Percentiles rank a stretch among this genome's conserved stretches.
Evolutionary conservation across 208 protist genomes (phyloP).

Genomic region (Lotmaria passim): DNA sequence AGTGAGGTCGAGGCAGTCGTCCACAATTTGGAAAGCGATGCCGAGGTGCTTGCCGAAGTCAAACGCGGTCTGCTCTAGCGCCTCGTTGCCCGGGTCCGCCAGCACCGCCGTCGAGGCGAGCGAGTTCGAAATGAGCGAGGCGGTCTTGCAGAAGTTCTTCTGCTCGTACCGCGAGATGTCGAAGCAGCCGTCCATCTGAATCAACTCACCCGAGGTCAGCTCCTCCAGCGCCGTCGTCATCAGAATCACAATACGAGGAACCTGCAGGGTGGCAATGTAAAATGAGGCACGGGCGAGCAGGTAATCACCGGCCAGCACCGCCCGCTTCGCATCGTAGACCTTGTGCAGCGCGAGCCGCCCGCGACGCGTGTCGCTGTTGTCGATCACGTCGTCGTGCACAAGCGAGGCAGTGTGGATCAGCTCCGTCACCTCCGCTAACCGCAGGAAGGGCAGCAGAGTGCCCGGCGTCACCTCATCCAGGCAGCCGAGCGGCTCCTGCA

Average conservation of each 20-base stretch:
- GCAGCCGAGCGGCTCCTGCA: slow-evolving; percentile 42
- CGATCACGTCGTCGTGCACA: slow-evolving; percentile 97
- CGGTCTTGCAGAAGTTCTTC: slow-evolving; percentile 96
- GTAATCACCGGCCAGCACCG: slow-evolving; percentile 94
- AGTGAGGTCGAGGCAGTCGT: slow-evolving; percentile 95
- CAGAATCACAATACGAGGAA: slow-evolving; percentile 89
- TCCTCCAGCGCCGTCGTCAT: slow-evolving; percentile 93
- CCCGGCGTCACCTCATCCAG: slow-evolving; percentile 68
- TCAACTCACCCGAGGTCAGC: slow-evolving; percentile 93
- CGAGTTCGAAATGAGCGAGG: slow-evolving; percentile 93
- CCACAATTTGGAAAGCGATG: slow-evolving; percentile 95
- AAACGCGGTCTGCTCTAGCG: slow-evolving; percentile 54
- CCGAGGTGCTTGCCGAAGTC: slow-evolving; percentile 94
- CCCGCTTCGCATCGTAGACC: slow-evolving; percentile 84
- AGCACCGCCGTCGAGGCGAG: slow-evolving; percentile 91
- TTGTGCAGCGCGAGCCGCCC: slow-evolving; percentile 81
- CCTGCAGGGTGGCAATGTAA: slow-evolving; percentile 83
- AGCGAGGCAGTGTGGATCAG: slow-evolving; percentile 96
- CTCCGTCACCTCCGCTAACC: slow-evolving; percentile 94
- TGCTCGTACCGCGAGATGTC: slow-evolving; percentile 80
- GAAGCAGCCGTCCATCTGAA: slow-evolving; percentile 94
- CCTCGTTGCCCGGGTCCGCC: slow-evolving; percentile 54
- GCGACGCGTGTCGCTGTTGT: slow-evolving; percentile 92
- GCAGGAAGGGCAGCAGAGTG: slow-evolving; percentile 73
- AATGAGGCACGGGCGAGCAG: slow-evolving; percentile 92